These are phyloP conservation scores for Phytophthora quininea DNA, from an alignment of 352 stramenopile species.

Conservation along the genomic window DNA sequence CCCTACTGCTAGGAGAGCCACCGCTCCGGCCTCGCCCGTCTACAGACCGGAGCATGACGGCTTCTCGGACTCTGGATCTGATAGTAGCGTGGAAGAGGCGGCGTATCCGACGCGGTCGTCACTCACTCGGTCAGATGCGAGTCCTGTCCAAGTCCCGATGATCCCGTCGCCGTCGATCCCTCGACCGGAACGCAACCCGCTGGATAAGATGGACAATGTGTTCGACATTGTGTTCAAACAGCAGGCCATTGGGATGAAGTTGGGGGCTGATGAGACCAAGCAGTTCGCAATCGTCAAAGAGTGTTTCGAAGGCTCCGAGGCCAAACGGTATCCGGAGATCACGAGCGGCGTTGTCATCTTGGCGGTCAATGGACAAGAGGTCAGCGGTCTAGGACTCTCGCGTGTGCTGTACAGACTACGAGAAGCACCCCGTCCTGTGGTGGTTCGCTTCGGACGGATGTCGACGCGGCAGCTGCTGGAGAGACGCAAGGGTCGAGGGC, in stretches of 20 bases:
- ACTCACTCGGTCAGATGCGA: constrained; percentile 21
- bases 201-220: constrained; percentile 76
- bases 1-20: constrained; percentile 6
- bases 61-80: constrained; percentile 63
- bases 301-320: constrained; percentile 79
- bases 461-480: constrained; percentile 42
- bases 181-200: constrained; percentile 27
- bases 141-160: constrained; percentile 31
- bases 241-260: constrained; percentile 84
- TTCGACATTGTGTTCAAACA: constrained; percentile 90
- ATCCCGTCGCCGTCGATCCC: constrained; percentile 32
- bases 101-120: constrained; percentile 28
- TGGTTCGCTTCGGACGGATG: constrained; percentile 83
- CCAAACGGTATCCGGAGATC: constrained; percentile 78
- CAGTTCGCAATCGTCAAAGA: constrained; percentile 86
- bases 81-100: constrained; percentile 51
- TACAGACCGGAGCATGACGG: constrained; percentile 36
- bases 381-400: constrained; percentile 70
- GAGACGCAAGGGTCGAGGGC: constrained; percentile 33
- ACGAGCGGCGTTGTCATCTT: constrained; percentile 83
- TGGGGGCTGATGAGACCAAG: constrained; percentile 67
- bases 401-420: constrained; percentile 78
- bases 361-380: constrained; percentile 81
- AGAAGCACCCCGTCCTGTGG: constrained; percentile 77
- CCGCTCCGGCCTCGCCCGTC: constrained; percentile 23